These are phyloP conservation scores for Coleophoma cylindrospora DNA, from an alignment of 2,329 filamentous ascomycete genomes.

Conservation along the genomic window DNA sequence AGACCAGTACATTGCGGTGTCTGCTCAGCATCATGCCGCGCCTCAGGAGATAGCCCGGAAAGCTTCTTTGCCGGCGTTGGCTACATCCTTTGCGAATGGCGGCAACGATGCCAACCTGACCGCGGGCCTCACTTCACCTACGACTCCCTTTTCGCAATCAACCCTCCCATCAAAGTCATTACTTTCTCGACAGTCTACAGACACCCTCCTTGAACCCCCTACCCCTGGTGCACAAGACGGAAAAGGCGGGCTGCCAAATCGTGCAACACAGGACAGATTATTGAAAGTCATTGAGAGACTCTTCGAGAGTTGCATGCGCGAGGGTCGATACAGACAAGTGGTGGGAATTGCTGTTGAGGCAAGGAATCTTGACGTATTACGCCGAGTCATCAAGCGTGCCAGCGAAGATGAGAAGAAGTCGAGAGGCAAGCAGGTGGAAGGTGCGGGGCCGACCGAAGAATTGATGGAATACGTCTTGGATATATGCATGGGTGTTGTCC, in stretches of 20 bases:
- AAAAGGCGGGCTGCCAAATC: slow-evolving; percentile 47
- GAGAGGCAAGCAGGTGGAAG: slow-evolving; percentile 51
- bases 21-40: slow-evolving; percentile 50
- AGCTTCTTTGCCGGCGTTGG: slow-evolving; percentile 47
- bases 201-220: slow-evolving; percentile 51
- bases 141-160: slow-evolving; percentile 92
- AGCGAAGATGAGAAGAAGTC: slow-evolving; percentile 75
- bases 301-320: slow-evolving; percentile 82
- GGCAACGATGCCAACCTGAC: slow-evolving; percentile 58
- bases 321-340: slow-evolving; percentile 89
- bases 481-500: slow-evolving; percentile 97
- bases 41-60: slow-evolving; percentile 45
- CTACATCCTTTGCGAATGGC: slow-evolving; percentile 70
- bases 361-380: slow-evolving; percentile 82
- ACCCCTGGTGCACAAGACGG: slow-evolving; percentile 32
- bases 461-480: slow-evolving; percentile 94
- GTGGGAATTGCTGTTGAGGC: slow-evolving; percentile 96
- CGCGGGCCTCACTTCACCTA: slow-evolving; percentile 70
- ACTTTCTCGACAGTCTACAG: slow-evolving; percentile 73
- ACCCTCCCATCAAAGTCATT: slow-evolving; percentile 91
- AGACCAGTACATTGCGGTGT: slow-evolving; percentile 91
- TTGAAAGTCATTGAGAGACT: slow-evolving; percentile 81
- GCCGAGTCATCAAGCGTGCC: slow-evolving; percentile 82
- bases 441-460: slow-evolving; percentile 69
- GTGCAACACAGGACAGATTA: slow-evolving; percentile 72